Percentiles rank a stretch among this genome's conserved stretches.
These are phyloP conservation scores for Colletotrichum chrysophilum DNA, from an alignment of 2,329 filamentous ascomycete species.

Conservation along the genomic window DNA sequence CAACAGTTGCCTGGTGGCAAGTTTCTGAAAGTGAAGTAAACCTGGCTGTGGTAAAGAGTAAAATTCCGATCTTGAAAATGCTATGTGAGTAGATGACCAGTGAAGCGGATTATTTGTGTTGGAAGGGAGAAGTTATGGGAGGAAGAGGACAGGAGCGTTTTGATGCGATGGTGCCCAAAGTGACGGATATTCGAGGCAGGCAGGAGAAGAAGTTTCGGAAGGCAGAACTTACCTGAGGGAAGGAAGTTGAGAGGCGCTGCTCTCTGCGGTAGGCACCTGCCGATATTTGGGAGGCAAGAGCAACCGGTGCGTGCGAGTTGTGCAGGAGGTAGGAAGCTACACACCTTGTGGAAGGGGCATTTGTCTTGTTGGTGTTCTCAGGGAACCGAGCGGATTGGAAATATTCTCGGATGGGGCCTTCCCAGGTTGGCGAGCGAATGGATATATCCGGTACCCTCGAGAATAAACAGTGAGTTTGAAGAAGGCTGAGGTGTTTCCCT, in stretches of 20 bases:
- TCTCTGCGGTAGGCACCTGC: background rate
- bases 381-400: background rate
- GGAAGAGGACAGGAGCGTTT: background rate
- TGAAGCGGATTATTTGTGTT: background rate
- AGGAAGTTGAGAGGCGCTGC: background rate
- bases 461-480: background rate
- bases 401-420: background rate
- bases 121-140: background rate
- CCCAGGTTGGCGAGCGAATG: accelerated
- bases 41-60: background rate
- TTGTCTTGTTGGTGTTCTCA: background rate
- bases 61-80: background rate
- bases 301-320: background rate
- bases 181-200: background rate
- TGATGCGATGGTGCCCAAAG: background rate
- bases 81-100: background rate
- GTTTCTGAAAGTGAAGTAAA: background rate
- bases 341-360: background rate
- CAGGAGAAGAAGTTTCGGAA: background rate
- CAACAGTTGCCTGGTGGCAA: background rate
- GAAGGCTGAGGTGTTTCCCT: background rate
- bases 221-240: background rate
- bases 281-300: background rate
- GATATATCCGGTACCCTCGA: background rate
- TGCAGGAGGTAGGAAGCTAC: background rate